phyloP scores from a whole-genome alignment of 2,329 filamentous ascomycete species.

The Aspergillus sp. region DNA sequence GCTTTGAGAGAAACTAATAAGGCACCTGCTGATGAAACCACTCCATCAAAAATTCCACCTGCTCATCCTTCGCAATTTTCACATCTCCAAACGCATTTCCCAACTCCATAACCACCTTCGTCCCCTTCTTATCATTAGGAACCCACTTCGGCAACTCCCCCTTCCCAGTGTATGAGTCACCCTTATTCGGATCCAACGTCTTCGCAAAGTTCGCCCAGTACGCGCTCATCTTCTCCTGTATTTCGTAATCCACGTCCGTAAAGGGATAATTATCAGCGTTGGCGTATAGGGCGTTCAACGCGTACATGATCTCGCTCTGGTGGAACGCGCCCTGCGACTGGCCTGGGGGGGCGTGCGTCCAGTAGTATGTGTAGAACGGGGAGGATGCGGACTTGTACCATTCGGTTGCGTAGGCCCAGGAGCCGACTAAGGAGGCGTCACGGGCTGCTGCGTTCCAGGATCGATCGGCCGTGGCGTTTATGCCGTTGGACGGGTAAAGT shows the following conservation, averaged over 20 bases:
- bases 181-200: constrained; percentile 21
- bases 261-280: constrained; percentile 13
- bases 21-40: background rate
- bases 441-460: constrained; percentile 22
- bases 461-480: constrained; percentile 13
- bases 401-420: constrained; percentile 23
- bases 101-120: background rate
- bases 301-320: constrained; percentile 35
- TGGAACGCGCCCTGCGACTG: constrained; percentile 32
- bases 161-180: background rate
- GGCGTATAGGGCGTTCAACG: constrained; percentile 30
- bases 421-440: constrained; percentile 18
- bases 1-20: background rate
- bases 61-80: background rate
- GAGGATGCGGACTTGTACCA: constrained; percentile 19
- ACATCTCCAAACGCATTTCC: background rate
- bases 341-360: constrained; percentile 31
- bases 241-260: constrained; percentile 20
- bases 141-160: background rate
- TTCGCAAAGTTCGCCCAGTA: constrained; percentile 34
- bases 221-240: constrained; percentile 23
- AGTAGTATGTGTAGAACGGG: constrained; percentile 32
- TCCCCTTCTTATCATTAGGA: background rate
- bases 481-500: constrained; percentile 19
- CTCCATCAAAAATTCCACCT: background rate